phyloP scores from a whole-genome alignment of 2,329 filamentous ascomycete genomes.

The Aspergillus ochraceus region DNA sequence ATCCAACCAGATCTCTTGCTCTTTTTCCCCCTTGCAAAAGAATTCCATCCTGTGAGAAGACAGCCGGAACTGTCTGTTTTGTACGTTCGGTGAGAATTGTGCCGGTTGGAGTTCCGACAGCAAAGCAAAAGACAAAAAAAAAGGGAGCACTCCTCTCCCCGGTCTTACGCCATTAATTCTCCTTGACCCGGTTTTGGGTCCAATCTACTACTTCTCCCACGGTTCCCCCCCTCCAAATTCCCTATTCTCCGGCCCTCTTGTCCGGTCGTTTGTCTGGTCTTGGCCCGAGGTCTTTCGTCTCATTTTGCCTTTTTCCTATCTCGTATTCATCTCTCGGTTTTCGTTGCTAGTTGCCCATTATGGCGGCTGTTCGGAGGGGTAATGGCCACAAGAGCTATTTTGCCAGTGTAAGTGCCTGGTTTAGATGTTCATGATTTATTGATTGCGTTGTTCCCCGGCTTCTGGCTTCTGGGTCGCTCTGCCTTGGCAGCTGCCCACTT shows the following conservation, averaged over 20 bases:
- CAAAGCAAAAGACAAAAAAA: background rate
- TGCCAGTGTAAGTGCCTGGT: constrained; percentile 32
- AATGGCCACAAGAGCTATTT: constrained; percentile 38
- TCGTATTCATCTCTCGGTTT: constrained; percentile 5
- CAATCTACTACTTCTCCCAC: background rate
- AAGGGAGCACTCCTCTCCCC: background rate
- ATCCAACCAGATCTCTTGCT: constrained; percentile 19
- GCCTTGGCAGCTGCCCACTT: background rate
- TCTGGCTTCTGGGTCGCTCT: background rate
- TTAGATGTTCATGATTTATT: background rate
- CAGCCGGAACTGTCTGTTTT: constrained; percentile 23
- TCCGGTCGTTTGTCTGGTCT: constrained; percentile 20
- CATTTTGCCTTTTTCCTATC: background rate
- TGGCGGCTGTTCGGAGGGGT: constrained; percentile 32
- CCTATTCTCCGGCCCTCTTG: constrained; percentile 5
- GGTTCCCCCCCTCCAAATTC: background rate
- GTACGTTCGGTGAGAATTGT: constrained; percentile 2
- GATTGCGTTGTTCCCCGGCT: constrained; percentile 2
- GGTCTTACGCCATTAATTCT: background rate
- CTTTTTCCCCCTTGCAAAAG: constrained; percentile 5
- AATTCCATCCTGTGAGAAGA: constrained; percentile 4
- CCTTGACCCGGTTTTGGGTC: background rate
- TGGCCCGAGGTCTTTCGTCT: constrained; percentile 9
- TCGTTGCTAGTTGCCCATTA: constrained; percentile 17
- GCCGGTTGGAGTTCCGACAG: background rate